phyloP scores from a whole-genome alignment of 129 eudicot species.

The sunflower (Helianthus annuus) region HanXRQr2.0-SUNRISE NC_035446.2:81716047-81716546 shows the following conservation, averaged over 20 bases:
- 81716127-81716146: too few species aligned
- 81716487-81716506: too few species aligned
- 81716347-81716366: conserved; percentile 21
- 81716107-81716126: too few species aligned
- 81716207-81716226: conserved; percentile 38
- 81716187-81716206: conserved; percentile 2
- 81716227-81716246: conserved; percentile 24
- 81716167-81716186: neutral
- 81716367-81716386: neutral
- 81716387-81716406: conserved; percentile 8
- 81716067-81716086: too few species aligned
- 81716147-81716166: too few species aligned
- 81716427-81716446: neutral
- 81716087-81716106: neutral
- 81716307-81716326: conserved; percentile 43
- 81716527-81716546: too few species aligned
- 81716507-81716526: too few species aligned
- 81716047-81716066: too few species aligned
- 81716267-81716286: conserved; percentile 22
- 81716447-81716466: too few species aligned
- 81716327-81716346: conserved; percentile 60
- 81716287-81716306: neutral
- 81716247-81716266: conserved; percentile 7
- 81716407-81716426: conserved; percentile 42
- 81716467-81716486: too few species aligned